phyloP scores from a whole-genome alignment of 2,329 filamentous ascomycete species.

The Aspergillus melleus region DNA sequence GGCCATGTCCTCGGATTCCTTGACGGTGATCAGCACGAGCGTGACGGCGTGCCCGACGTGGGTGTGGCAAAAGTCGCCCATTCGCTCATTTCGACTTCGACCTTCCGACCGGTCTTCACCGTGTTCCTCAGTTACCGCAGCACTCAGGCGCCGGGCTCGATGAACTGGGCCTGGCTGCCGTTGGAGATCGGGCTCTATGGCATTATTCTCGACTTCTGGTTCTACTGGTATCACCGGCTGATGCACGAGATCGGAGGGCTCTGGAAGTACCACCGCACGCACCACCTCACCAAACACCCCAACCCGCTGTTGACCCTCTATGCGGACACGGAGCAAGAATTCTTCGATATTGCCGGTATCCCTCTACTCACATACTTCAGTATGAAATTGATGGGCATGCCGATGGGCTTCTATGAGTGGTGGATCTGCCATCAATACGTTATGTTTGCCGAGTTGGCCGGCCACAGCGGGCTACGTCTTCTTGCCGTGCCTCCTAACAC shows the following conservation, averaged over 20 bases:
- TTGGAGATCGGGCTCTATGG: conserved; percentile 44
- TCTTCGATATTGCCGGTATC: conserved; percentile 46
- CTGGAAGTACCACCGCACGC: conserved; percentile 49
- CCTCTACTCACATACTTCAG: conserved; percentile 42
- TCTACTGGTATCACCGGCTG: conserved; percentile 41
- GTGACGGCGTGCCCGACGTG: conserved; percentile 46
- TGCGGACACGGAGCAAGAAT: conserved; percentile 45
- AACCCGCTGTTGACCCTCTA: conserved; percentile 45
- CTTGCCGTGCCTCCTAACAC: conserved; percentile 36
- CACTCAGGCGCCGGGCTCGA: conserved; percentile 22
- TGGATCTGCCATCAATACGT: conserved; percentile 50
- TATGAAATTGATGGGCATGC: conserved; percentile 39
- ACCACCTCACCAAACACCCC: conserved; percentile 49
- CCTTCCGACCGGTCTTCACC: conserved; percentile 35
- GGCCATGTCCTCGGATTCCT: conserved; percentile 44
- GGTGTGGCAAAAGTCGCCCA: conserved; percentile 35
- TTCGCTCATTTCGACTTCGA: conserved; percentile 36
- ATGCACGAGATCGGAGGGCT: conserved; percentile 44
- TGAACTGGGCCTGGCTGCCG: conserved; percentile 38
- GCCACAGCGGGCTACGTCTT: conserved; percentile 31
- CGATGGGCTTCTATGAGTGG: conserved; percentile 51
- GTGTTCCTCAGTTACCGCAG: conserved; percentile 33
- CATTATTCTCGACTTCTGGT: conserved; percentile 48
- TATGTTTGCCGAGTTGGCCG: conserved; percentile 34
- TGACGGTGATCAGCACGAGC: conserved; percentile 47